These are phyloP conservation scores for Teratosphaeria nubilosa DNA, from an alignment of 2,329 filamentous ascomycete species.

Conservation along the genomic window DNA sequence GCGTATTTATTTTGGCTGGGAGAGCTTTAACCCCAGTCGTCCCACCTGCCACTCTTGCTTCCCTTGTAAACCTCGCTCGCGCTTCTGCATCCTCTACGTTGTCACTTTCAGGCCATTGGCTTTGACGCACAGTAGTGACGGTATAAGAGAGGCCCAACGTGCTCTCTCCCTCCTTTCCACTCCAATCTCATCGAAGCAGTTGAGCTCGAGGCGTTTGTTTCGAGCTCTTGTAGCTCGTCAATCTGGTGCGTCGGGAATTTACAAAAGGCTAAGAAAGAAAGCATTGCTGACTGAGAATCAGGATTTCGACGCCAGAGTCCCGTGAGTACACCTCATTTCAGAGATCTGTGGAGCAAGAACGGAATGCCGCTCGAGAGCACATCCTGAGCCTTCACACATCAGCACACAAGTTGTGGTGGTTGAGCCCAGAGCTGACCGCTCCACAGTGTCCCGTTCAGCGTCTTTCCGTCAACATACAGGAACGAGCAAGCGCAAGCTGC, in stretches of 20 bases:
- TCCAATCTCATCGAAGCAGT: not conserved
- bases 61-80: not conserved
- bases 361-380: not conserved
- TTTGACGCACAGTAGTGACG: not conserved
- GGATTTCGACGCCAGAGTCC: constrained; percentile 99
- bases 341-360: not conserved
- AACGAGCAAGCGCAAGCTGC: constrained; percentile 51
- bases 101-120: not conserved
- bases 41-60: not conserved
- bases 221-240: constrained; percentile 1
- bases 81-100: not conserved
- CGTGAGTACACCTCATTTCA: constrained; percentile 31
- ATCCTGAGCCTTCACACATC: not conserved
- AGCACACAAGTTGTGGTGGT: not conserved
- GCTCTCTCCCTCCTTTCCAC: not conserved
- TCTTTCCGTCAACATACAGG: constrained; percentile 98
- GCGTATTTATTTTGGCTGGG: not conserved
- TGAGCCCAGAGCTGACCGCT: not conserved
- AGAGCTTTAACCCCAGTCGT: not conserved
- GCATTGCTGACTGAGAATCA: constrained; percentile 27
- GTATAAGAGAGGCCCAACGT: not conserved
- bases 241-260: not conserved
- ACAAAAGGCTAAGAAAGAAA: not conserved
- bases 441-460: constrained; percentile 79
- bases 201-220: constrained; percentile 2